These are phyloP conservation scores for Pythium rhizo-oryzae DNA, from an alignment of 352 stramenopile genomes.

Conservation along the genomic window DNA sequence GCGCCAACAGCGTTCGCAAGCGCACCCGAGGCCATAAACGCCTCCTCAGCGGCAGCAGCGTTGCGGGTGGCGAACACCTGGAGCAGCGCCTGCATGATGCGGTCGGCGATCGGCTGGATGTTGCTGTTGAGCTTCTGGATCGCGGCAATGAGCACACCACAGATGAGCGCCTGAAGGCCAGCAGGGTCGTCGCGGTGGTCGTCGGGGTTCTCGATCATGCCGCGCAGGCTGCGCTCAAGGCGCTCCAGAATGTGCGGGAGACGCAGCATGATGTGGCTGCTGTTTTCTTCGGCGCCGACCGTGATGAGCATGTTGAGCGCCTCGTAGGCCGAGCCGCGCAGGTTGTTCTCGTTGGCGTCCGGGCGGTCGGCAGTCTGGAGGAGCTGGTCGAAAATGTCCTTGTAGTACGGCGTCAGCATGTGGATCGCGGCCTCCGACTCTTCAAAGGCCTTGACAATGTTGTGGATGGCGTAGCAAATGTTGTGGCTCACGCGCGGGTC, in stretches of 20 bases:
- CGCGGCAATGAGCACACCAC: constrained; percentile 92
- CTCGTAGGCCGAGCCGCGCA: constrained; percentile 93
- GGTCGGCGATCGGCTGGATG: constrained; percentile 89
- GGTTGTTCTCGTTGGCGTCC: constrained; percentile 90
- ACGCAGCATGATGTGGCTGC: constrained; percentile 78
- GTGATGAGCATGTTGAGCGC: constrained; percentile 94
- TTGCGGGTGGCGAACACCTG: constrained; percentile 95
- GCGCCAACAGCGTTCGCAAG: constrained; percentile 93
- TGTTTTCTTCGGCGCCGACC: constrained; percentile 73
- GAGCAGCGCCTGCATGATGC: constrained; percentile 96
- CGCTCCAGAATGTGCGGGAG: constrained; percentile 82
- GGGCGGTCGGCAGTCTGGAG: constrained; percentile 89
- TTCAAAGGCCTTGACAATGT: constrained; percentile 94
- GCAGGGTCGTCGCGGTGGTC: constrained; percentile 77
- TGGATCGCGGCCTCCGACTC: constrained; percentile 73
- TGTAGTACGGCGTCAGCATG: constrained; percentile 93
- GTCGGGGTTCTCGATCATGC: constrained; percentile 66
- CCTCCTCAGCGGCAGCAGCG: constrained; percentile 94
- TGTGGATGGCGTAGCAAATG: constrained; percentile 97
- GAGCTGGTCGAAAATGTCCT: constrained; percentile 92
- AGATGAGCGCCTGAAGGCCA: constrained; percentile 86
- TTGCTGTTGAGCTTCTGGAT: constrained; percentile 92
- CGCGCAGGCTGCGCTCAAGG: constrained; percentile 71
- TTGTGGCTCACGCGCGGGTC: constrained; percentile 93
- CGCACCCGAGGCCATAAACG: constrained; percentile 94